Evolutionary conservation across 2,329 filamentous ascomycete species (phyloP).

Genomic region (Penicillium sp.): DNA sequence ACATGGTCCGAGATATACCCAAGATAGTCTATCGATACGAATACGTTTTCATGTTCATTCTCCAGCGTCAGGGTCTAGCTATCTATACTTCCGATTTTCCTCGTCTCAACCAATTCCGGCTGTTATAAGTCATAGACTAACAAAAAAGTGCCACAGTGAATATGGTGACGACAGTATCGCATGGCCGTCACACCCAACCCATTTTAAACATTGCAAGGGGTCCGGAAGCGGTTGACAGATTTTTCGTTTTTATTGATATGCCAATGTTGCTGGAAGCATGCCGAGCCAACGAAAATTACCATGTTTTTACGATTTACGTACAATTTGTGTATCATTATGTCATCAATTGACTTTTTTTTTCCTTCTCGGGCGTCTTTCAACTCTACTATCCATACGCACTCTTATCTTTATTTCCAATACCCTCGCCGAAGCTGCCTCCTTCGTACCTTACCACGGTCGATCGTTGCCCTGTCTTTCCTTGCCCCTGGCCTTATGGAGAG

Average conservation of each 20-base stretch:
- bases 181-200: constrained; percentile 7
- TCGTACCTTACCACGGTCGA: constrained; percentile 20
- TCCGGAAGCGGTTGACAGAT: constrained; percentile 19
- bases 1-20: constrained; percentile 11
- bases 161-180: constrained; percentile 9
- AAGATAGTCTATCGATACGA: background rate
- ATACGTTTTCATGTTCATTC: background rate
- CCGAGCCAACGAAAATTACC: background rate
- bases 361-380: too few species aligned
- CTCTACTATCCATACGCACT: constrained; percentile 14
- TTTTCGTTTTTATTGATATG: constrained; percentile 5
- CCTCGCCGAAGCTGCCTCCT: constrained; percentile 24
- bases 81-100: constrained; percentile 1
- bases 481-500: constrained; percentile 16
- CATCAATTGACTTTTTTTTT: constrained; percentile 2
- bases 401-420: constrained; percentile 2
- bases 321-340: constrained; percentile 13
- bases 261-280: constrained; percentile 10
- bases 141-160: background rate
- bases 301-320: background rate
- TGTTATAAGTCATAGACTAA: background rate
- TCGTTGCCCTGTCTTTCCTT: constrained; percentile 11
- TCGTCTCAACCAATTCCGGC: constrained; percentile 2
- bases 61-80: background rate
- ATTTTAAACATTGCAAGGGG: constrained; percentile 15